phyloP scores from a whole-genome alignment of 441 rosid genomes.

The Gossypium trilobum region DNA sequence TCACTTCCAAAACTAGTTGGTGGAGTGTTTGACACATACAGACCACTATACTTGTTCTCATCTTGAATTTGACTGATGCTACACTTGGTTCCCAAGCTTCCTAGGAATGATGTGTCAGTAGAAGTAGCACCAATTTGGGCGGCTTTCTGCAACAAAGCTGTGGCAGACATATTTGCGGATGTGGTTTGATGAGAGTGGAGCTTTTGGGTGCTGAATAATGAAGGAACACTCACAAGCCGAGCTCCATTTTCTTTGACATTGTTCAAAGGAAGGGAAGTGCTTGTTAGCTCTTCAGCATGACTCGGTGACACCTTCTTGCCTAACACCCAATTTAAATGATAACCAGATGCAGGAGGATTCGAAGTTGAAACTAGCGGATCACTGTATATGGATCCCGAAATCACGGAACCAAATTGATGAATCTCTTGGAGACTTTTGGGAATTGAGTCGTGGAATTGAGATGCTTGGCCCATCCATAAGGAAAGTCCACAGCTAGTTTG shows the following conservation, averaged over 20 bases:
- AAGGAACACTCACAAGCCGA: constrained; percentile 49
- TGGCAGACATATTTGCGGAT: constrained; percentile 69
- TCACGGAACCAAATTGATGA: constrained; percentile 28
- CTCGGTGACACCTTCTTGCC: constrained; percentile 33
- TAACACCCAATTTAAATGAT: constrained; percentile 43
- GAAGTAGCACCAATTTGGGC: constrained; percentile 67
- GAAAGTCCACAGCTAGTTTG: constrained; percentile 43
- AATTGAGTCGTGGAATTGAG: constrained; percentile 30
- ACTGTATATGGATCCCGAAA: constrained; percentile 24
- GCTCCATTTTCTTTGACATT: constrained; percentile 27
- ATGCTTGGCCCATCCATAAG: constrained; percentile 42
- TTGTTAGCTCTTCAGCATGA: constrained; percentile 26
- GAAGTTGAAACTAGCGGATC: constrained; percentile 25
- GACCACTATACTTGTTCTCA: background rate
- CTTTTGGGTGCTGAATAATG: constrained; percentile 47
- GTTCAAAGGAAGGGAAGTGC: constrained; percentile 32
- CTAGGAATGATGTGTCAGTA: constrained; percentile 38
- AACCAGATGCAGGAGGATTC: constrained; percentile 26
- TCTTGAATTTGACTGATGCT: constrained; percentile 10
- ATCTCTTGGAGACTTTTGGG: constrained; percentile 27
- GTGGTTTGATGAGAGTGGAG: constrained; percentile 28
- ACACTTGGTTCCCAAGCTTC: constrained; percentile 38
- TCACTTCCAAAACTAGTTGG: constrained; percentile 26
- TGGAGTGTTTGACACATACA: constrained; percentile 38
- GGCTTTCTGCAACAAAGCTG: constrained; percentile 78